Evolutionary conservation across 352 stramenopile genomes (phyloP).

Genomic region (Globisporangium irregulare): DNA sequence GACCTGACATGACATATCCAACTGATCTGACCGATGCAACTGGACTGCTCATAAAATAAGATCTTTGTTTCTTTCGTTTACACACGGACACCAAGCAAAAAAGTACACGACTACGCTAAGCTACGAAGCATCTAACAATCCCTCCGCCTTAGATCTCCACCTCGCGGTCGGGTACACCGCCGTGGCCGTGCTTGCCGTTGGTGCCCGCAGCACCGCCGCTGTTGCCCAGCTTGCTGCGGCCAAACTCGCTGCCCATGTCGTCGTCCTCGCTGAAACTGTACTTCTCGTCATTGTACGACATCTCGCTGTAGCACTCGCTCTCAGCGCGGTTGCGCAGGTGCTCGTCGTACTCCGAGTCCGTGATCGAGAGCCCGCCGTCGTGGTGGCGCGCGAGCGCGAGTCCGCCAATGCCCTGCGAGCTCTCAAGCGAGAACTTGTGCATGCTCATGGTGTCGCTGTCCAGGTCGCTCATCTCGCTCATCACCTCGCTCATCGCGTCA

Average conservation of each 20-base stretch:
- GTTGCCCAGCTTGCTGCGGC: conserved; percentile 14
- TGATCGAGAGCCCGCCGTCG: conserved; percentile 50
- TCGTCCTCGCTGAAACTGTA: conserved; percentile 68
- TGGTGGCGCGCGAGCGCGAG: conserved; percentile 20
- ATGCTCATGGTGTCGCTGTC: conserved; percentile 49
- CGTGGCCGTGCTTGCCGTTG: conserved; percentile 9
- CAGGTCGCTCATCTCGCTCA: conserved; percentile 66
- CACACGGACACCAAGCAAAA: conserved; percentile 3
- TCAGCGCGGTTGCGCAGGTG: conserved; percentile 43
- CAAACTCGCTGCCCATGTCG: conserved; percentile 25
- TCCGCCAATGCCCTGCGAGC: conserved; percentile 24
- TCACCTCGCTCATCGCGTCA: conserved; percentile 39
- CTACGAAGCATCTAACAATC: neutral
- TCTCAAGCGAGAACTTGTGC: conserved; percentile 56
- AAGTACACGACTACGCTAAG: conserved; percentile 6
- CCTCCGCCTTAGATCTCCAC: conserved; percentile 60
- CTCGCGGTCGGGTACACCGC: conserved; percentile 34
- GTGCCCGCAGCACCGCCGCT: conserved; percentile 7
- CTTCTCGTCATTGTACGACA: conserved; percentile 84
- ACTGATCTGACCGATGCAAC: neutral
- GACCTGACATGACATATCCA: too few relatives aligned
- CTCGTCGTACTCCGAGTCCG: conserved; percentile 67
- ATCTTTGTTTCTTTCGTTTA: conserved; percentile 1
- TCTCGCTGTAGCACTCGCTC: conserved; percentile 74
- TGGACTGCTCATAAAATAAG: conserved; percentile 8